Conservation (phyloP, 2,329 filamentous ascomycete species). For the Colletotrichum godetiae region DNA sequence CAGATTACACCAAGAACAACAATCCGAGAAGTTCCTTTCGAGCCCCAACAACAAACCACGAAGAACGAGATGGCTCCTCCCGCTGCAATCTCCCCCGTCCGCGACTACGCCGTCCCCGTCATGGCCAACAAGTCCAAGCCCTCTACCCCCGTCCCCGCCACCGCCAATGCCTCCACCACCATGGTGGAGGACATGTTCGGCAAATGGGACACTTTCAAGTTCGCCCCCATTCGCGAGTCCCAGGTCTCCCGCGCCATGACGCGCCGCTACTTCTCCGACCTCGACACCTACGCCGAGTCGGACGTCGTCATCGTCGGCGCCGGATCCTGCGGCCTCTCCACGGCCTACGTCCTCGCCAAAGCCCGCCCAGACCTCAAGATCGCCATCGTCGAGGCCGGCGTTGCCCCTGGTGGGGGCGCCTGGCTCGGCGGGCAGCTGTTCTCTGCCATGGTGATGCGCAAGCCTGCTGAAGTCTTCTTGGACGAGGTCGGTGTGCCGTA, state of each 20-base stretch:
- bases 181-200: constrained; percentile 63
- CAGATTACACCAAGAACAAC: constrained; percentile 1
- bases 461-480: constrained; percentile 88
- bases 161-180: neutral
- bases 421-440: constrained; percentile 97
- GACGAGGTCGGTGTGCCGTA: constrained; percentile 84
- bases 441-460: constrained; percentile 94
- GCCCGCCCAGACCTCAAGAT: constrained; percentile 91
- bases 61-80: constrained; percentile 79
- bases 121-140: constrained; percentile 42
- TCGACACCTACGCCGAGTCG: constrained; percentile 89
- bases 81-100: constrained; percentile 69
- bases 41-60: neutral
- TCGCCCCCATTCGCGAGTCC: constrained; percentile 88
- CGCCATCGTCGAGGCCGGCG: constrained; percentile 88
- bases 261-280: constrained; percentile 89
- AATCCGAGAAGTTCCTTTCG: neutral
- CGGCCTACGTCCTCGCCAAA: constrained; percentile 86
- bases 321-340: constrained; percentile 86
- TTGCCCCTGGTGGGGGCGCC: constrained; percentile 87
- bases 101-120: constrained; percentile 53
- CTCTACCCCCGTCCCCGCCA: constrained; percentile 56
- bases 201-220: constrained; percentile 85
- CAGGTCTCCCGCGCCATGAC: constrained; percentile 96
- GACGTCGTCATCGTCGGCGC: constrained; percentile 95